These are phyloP conservation scores for Biancaea sappan DNA, from an alignment of 306 rosid genomes.

Conservation along the genomic window DNA sequence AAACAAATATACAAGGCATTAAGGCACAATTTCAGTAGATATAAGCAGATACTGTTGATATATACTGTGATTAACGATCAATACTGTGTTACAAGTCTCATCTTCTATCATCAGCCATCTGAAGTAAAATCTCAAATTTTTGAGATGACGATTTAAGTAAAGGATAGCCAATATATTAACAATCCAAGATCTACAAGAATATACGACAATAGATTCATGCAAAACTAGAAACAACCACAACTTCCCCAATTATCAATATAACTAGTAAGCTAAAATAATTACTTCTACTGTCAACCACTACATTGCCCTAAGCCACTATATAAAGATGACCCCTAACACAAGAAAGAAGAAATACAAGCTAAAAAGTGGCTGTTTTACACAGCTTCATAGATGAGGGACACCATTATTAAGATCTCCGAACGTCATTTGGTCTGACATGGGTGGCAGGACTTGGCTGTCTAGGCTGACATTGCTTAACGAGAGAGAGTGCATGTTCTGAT, in stretches of 20 bases:
- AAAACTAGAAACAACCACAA: background rate
- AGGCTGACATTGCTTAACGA: background rate
- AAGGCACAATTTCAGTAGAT: background rate
- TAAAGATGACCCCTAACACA: background rate
- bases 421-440: background rate
- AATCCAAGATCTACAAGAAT: background rate
- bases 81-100: background rate
- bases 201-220: background rate
- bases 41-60: too few species aligned
- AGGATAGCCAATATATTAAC: too few species aligned
- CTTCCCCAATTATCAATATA: background rate
- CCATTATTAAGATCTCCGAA: slow-evolving; percentile 17
- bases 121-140: too few species aligned
- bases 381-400: slow-evolving; percentile 5
- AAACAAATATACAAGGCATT: background rate
- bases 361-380: background rate
- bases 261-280: background rate
- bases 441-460: background rate
- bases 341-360: background rate
- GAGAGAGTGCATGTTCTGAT: slow-evolving; percentile 8
- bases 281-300: slow-evolving; percentile 11
- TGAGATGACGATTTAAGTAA: too few species aligned
- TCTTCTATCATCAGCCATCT: too few species aligned
- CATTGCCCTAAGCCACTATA: background rate
- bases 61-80: background rate